These are phyloP conservation scores for Prunus kanzakura DNA, from an alignment of 306 rosid genomes.

Conservation along the genomic window DNA sequence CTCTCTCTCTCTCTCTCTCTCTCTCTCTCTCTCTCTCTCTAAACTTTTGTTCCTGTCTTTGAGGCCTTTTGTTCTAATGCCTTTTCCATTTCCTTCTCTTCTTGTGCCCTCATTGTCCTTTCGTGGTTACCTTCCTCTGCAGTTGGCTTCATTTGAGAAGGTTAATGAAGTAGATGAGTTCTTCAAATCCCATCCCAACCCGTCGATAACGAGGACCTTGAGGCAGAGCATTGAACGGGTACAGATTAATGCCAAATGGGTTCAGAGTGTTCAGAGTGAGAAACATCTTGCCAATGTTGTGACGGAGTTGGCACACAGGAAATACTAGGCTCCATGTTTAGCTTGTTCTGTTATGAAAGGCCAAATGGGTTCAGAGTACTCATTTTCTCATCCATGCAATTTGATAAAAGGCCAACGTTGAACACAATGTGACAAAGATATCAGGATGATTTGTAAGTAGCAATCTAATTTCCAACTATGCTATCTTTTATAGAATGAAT, in stretches of 20 bases:
- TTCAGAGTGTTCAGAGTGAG: conserved; percentile 59
- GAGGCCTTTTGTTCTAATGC: background rate
- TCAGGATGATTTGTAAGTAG: too few relatives aligned
- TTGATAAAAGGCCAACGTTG: too few relatives aligned
- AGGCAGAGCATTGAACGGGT: conserved; percentile 87
- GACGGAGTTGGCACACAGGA: conserved; percentile 49
- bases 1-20: conserved; percentile 17
- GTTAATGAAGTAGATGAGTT: conserved; percentile 77
- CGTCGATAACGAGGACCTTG: conserved; percentile 66
- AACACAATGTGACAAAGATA: too few relatives aligned
- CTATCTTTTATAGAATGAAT: too few relatives aligned
- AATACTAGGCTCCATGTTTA: background rate
- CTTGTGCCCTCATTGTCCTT: too few relatives aligned
- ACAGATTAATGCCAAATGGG: conserved; percentile 69
- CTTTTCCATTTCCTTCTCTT: background rate
- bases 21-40: conserved; percentile 15
- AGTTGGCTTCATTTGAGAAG: conserved; percentile 86
- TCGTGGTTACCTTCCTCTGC: conserved; percentile 14
- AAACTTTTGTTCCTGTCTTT: background rate
- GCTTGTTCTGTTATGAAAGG: too few relatives aligned
- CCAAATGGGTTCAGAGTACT: too few relatives aligned
- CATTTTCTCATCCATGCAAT: too few relatives aligned
- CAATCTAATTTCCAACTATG: too few relatives aligned
- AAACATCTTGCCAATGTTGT: conserved; percentile 38
- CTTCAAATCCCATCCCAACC: conserved; percentile 49